Evolutionary conservation across 2,329 filamentous ascomycete species (phyloP).

Genomic region (Colletotrichum liaoningense): DNA sequence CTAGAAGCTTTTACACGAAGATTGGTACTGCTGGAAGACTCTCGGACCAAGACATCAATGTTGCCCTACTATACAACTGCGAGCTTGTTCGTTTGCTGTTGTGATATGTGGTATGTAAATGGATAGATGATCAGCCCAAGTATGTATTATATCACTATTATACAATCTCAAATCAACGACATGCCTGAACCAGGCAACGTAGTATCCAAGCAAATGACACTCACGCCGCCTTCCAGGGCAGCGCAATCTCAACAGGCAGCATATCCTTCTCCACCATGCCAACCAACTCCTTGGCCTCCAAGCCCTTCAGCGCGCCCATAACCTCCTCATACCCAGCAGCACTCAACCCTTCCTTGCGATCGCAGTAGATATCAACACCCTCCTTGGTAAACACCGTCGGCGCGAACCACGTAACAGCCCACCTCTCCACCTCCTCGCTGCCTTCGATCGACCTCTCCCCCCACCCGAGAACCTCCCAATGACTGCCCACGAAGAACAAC

Average conservation of each 20-base stretch:
- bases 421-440: constrained; percentile 61
- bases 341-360: constrained; percentile 69
- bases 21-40: too few species aligned
- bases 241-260: constrained; percentile 60
- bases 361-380: constrained; percentile 82
- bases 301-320: constrained; percentile 60
- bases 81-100: too few species aligned
- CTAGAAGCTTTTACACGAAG: too few species aligned
- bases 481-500: constrained; percentile 76
- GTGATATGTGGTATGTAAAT: background rate
- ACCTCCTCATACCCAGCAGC: constrained; percentile 68
- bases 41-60: too few species aligned
- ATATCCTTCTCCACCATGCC: constrained; percentile 61
- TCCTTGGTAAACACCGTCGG: constrained; percentile 86
- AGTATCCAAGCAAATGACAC: background rate
- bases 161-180: background rate
- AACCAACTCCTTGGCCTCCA: constrained; percentile 68
- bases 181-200: background rate
- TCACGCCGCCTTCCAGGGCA: constrained; percentile 59
- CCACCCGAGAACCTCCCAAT: constrained; percentile 87
- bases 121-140: background rate
- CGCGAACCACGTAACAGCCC: constrained; percentile 87
- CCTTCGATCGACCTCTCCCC: constrained; percentile 63
- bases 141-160: background rate
- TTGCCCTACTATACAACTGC: too few species aligned